Percentiles rank a stretch among this genome's conserved stretches.
phyloP scores from a whole-genome alignment of 345 rosid genomes.

The Lagerstroemia speciosa region DNA sequence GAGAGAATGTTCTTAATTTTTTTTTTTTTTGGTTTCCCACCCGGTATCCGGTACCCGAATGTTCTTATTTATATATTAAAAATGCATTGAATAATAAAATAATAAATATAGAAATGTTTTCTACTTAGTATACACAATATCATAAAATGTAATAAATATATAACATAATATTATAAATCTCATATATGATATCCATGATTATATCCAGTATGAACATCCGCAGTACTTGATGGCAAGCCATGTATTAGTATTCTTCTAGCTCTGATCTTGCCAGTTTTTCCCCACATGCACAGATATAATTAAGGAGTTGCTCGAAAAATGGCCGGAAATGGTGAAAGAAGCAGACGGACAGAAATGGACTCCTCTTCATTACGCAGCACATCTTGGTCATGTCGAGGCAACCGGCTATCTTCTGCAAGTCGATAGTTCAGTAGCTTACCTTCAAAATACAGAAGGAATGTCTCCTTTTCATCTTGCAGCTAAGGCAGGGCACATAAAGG shows the following conservation, averaged over 20 bases:
- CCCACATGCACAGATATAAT: constrained; percentile 11
- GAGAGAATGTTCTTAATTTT: no score
- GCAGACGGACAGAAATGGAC: constrained; percentile 16
- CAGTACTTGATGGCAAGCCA: not conserved
- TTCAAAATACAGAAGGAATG: constrained; percentile 19
- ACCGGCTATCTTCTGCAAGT: not conserved
- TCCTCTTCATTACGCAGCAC: constrained; percentile 27
- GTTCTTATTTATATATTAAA: no score
- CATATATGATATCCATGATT: no score
- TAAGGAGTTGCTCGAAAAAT: constrained; percentile 8
- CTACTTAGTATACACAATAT: no score
- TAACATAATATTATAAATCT: no score
- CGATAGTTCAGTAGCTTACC: constrained; percentile 8
- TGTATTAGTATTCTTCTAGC: not conserved
- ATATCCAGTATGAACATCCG: no score
- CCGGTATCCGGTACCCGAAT: no score
- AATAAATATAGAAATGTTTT: no score
- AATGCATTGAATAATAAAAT: no score
- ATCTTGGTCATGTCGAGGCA: constrained; percentile 15
- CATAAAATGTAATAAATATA: no score
- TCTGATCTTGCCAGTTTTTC: not conserved
- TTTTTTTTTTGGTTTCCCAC: no score
- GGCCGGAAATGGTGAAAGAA: constrained; percentile 9
- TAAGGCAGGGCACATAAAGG: constrained; percentile 8
- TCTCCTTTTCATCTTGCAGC: constrained; percentile 24